Percentiles rank a stretch among this genome's conserved stretches.
These are phyloP conservation scores for Xenoacremonium recifei DNA, from an alignment of 2,329 filamentous ascomycete genomes.

Conservation along the genomic window DNA sequence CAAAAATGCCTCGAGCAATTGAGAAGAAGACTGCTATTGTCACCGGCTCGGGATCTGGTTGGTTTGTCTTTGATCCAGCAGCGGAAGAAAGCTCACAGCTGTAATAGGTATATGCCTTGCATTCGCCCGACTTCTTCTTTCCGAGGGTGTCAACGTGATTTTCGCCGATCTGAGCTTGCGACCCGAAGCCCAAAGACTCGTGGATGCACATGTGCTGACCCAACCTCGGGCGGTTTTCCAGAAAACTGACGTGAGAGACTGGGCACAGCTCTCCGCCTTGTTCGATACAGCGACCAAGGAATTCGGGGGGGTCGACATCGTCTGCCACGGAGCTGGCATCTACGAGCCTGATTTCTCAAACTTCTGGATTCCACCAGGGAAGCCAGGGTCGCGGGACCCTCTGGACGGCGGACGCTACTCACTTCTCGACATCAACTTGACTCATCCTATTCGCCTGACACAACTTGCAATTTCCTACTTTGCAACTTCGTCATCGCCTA, in stretches of 20 bases:
- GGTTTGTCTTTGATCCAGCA: too few species aligned
- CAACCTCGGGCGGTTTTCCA: constrained; percentile 23
- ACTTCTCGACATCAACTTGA: constrained; percentile 25
- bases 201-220: too few species aligned
- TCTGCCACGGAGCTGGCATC: constrained; percentile 62
- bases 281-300: constrained; percentile 36
- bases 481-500: constrained; percentile 26
- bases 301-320: constrained; percentile 57
- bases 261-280: constrained; percentile 21
- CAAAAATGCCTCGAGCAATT: too few species aligned
- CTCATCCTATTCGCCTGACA: constrained; percentile 24
- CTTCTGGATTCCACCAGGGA: constrained; percentile 28
- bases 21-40: too few species aligned
- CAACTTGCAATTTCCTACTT: constrained; percentile 30
- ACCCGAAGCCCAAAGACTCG: not conserved
- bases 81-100: too few species aligned
- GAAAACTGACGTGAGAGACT: constrained; percentile 25
- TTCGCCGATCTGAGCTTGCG: not conserved
- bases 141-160: not conserved
- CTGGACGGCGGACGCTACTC: constrained; percentile 23
- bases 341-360: constrained; percentile 26
- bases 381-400: constrained; percentile 17
- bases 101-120: not conserved
- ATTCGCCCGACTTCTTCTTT: not conserved
- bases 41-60: too few species aligned